Base-by-base conservation (phyloP, 305 asterid species). In the Fraxinus paxiana region DNA sequence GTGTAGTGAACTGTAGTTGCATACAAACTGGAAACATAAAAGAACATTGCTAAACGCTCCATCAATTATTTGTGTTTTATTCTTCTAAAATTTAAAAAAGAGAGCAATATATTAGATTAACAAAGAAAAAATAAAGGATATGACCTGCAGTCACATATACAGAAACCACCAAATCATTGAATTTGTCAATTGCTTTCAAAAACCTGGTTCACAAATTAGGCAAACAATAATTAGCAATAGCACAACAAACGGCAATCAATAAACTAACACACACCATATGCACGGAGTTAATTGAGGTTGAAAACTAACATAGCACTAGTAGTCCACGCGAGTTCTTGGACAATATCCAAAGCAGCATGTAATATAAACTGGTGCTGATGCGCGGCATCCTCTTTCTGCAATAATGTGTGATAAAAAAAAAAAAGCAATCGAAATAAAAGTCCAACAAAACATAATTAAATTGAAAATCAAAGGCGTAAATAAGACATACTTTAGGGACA, bases 311-410 rank as follows among this genome's bases (percentile, higher is more conserved):
- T 95, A 48, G 98, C 97, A 89, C 96, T 93, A 61, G 98, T 93
- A 83, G 97, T 91, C 98, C 98, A 95, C n/a, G 98, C 98, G 80
- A 83, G 88, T 82, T 95, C 98, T 89, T 95, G 98, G 80, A 93
- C 97, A 81, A 93, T 90, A 84, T 93, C 98, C 80, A 95, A 90
- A 35, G 98, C 95, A 7, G 98, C 97, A 84, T 95, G 98, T 76
- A 95, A 85, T 71, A 95, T 95, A 86, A 95, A 95, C 87, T 95
- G 98, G 88, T 93, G 98, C 77, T 89, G 96, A 88, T 95, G 97
- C 72, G 98, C 98, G 85, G 97, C 97, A 81, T 95, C 98, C 78
- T 95, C 98, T 87, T 90, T 95, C 98, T 95, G 76, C 78, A 81
- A 77, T 48, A 82, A 77, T 41, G 80, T 78, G 61, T 31, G 1